These are phyloP conservation scores for Clavispora vitiphila DNA, from an alignment of 805 yeast species.

Conservation along the genomic window DNA sequence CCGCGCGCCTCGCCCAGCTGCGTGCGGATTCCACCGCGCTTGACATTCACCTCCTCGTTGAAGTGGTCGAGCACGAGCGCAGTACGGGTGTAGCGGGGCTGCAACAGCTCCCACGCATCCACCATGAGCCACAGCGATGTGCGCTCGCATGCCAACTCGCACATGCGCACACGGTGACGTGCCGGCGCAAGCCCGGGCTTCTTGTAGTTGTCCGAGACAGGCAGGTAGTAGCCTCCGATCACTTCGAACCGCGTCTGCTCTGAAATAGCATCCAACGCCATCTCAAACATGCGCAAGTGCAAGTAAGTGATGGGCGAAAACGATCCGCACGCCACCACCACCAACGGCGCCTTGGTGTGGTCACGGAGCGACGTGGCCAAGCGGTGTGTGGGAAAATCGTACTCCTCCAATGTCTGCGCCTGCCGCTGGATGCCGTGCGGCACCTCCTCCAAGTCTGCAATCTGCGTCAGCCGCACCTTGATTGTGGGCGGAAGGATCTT, in stretches of 20 bases:
- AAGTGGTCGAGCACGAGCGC: slow-evolving; percentile 95
- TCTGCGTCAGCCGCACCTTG: slow-evolving; percentile 51
- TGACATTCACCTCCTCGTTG: slow-evolving; percentile 88
- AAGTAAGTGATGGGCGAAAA: slow-evolving; percentile 93
- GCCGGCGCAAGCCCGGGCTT: slow-evolving; percentile 91
- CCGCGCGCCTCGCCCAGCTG: slow-evolving; percentile 62
- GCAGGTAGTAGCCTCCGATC: slow-evolving; percentile 93
- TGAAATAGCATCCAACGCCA: slow-evolving; percentile 91
- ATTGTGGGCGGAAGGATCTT: slow-evolving; percentile 37
- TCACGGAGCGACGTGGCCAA: slow-evolving; percentile 65
- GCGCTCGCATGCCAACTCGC: slow-evolving; percentile 96
- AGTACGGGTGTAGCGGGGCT: slow-evolving; percentile 85
- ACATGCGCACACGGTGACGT: slow-evolving; percentile 91
- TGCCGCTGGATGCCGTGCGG: slow-evolving; percentile 93
- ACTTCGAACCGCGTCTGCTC: slow-evolving; percentile 94
- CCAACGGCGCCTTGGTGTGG: slow-evolving; percentile 79
- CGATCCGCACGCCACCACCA: slow-evolving; percentile 95
- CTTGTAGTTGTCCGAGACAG: slow-evolving; percentile 87
- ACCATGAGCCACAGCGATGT: slow-evolving; percentile 98
- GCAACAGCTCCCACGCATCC: slow-evolving; percentile 97
- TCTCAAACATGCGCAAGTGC: slow-evolving; percentile 95
- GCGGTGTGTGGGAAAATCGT: slow-evolving; percentile 84
- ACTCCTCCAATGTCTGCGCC: slow-evolving; percentile 62
- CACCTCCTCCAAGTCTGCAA: slow-evolving; percentile 94
- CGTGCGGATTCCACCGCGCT: slow-evolving; percentile 75